Base-by-base conservation (phyloP, 495 filamentous ascomycete genomes). In the Penicillium paxilli region DNA sequence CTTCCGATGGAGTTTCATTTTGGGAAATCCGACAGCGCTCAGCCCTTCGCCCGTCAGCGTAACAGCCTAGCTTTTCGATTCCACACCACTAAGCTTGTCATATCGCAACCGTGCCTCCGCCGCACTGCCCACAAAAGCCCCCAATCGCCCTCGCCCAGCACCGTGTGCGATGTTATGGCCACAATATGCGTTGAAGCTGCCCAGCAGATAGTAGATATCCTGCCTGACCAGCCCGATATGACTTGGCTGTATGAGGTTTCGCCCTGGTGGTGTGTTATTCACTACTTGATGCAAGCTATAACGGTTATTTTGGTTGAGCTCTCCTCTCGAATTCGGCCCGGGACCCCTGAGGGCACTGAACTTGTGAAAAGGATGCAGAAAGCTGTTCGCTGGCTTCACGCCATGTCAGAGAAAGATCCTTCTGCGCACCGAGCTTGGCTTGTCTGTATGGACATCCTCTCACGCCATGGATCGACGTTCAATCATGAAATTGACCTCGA, bases 211-310 rank as follows among this genome's bases (percentile, higher is more conserved):
- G 59, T 86, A 0, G 63, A 70, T 10, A 53, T 85, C 19, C 53
- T 87, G 0, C 77, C 76, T 2, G 65, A 73, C 5, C 33, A 63
- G 19, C 58, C 65, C 1, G 63, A 75, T 26, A 44, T 55, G 3
- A 24, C 35, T n/a, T 68, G 64, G 52, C 60, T 86, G 1, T 82
- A 82, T 46, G 56, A 65, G 9, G 59, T 74, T 6, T 62, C 71
- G 1, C 81, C 82, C 10, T 88, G 83, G 83, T 88, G 83, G 82
- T 75, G 69, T 46, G 62, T 83, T 9, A 64, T 87, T 10, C 85
- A 87, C 59, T 79, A 80, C 47, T 53, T 87, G 5, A 83, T 84
- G 71, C 81, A 86, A 64, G 78, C 82, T 1, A 68, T 71, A 1
- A 78, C 73, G 2, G 67, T 87, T 20, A 62, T 87, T 6, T 71